Evolutionary conservation across 169 alveolate species (phyloP).

Genomic region (Babesia bigemina): DNA sequence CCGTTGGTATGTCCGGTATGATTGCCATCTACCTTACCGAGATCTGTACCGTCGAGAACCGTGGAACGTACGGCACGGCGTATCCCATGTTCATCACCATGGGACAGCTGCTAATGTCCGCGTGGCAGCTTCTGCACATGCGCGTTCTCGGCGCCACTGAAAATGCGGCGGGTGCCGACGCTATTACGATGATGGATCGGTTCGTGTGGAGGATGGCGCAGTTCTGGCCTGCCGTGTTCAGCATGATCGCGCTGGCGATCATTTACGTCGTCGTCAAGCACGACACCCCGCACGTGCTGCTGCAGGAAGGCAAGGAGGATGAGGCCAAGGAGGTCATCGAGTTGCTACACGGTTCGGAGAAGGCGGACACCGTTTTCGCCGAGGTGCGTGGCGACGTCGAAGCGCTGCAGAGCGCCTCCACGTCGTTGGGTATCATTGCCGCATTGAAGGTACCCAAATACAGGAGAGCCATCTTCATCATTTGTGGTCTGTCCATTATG

Average conservation of each 20-base stretch:
- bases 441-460: slow-evolving; percentile 70
- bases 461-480: slow-evolving; percentile 74
- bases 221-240: slow-evolving; percentile 65
- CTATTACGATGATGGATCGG: slow-evolving; percentile 29
- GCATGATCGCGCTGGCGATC: slow-evolving; percentile 56
- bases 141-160: slow-evolving; percentile 14
- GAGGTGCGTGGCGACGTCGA: slow-evolving; percentile 68
- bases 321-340: slow-evolving; percentile 69
- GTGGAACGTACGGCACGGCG: slow-evolving; percentile 79
- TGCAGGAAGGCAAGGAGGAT: slow-evolving; percentile 67
- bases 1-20: slow-evolving; percentile 81
- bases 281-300: slow-evolving; percentile 73
- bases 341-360: slow-evolving; percentile 70
- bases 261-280: slow-evolving; percentile 57
- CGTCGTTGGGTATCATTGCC: slow-evolving; percentile 56
- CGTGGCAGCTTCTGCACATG: slow-evolving; percentile 76
- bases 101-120: slow-evolving; percentile 79
- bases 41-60: slow-evolving; percentile 74
- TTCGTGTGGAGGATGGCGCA: slow-evolving; percentile 74
- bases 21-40: slow-evolving; percentile 84
- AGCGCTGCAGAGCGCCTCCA: slow-evolving; percentile 58
- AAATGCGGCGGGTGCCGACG: slow-evolving; percentile 17
- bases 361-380: slow-evolving; percentile 55
- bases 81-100: slow-evolving; percentile 81
- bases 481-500: slow-evolving; percentile 75